Evolutionary conservation across 2,329 filamentous ascomycete species (phyloP).

Genomic region (Rutstroemia sydowiana): DNA sequence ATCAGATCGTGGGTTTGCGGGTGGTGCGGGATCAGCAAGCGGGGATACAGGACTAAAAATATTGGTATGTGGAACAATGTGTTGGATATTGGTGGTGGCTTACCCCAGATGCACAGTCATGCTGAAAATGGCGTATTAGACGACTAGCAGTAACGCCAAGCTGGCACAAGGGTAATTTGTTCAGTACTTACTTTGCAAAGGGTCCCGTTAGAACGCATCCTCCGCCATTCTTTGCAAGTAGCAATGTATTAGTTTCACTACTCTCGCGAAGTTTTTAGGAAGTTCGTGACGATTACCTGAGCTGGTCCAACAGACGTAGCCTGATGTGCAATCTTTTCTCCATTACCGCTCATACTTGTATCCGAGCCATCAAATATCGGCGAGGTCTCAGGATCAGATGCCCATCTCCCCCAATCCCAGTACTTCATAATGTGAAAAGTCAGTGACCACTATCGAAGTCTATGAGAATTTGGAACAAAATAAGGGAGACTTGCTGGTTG

Average conservation of each 20-base stretch:
- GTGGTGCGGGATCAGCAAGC: constrained; percentile 23
- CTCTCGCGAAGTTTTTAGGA: no score
- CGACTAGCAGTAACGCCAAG: no score
- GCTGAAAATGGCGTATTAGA: no score
- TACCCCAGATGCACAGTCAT: constrained; percentile 39
- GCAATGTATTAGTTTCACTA: no score
- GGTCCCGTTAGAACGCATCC: constrained; percentile 44
- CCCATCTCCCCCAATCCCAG: constrained; percentile 43
- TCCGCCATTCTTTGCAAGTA: constrained; percentile 37
- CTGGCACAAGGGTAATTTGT: no score
- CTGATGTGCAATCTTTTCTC: constrained; percentile 27
- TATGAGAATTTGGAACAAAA: no score
- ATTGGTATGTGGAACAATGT: neutral
- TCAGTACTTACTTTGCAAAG: constrained; percentile 30
- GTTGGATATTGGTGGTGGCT: constrained; percentile 29
- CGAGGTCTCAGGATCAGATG: constrained; percentile 38
- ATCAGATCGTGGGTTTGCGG: constrained; percentile 25
- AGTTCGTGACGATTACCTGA: neutral
- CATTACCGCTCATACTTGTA: constrained; percentile 43
- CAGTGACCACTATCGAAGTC: no score
- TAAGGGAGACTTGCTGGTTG: constrained; percentile 32
- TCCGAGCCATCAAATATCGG: constrained; percentile 49
- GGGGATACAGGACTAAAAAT: constrained; percentile 18
- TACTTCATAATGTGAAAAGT: constrained; percentile 22
- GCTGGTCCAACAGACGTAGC: constrained; percentile 31